Evolutionary conservation across 139 green algal genomes (phyloP), one percentile per base, ranked within the genome.

Genomic region (Chlorella sp.): DNA sequence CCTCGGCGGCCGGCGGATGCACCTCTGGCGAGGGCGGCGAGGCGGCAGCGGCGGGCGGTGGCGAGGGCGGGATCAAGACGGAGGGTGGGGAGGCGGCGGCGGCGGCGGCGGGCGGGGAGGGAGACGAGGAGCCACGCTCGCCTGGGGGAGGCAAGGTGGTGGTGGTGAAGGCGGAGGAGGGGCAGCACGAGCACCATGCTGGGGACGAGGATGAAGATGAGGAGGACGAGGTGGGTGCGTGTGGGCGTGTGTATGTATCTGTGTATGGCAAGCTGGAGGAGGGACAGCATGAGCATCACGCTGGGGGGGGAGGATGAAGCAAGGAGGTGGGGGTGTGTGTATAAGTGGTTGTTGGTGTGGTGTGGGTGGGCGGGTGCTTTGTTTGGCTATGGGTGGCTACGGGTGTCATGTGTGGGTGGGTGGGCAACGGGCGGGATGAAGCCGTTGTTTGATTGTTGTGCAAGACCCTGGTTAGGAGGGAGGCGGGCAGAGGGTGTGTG

Each of bases 121-220:
- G 61, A 18, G n/a, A 37, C 53, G 28, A 66, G 71, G 22, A 75
- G 53, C 37, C 60, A 48, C n/a, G 36, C 11, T 84, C 77, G 0
- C 88, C 85, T 1, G 76, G 86, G 1, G 66, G 69, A 0, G 42
- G 39, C 32, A 85, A 57, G 80, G 37, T 90, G 16, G 75, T 73
- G 36, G 90, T 90, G 40, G 53, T 88, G 69, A 82, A 85, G 53
- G 73, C 42, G n/a, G 84, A 93, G 57, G 57, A 83, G 22, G 76
- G 61, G 42, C 39, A 91, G 53, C 39, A 92, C 40, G 57, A 93
- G 34, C 88, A 90, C 34, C 91, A 93, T 34, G 85, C 66, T 24
- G 83, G 81, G n/a, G 77, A 91, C 7, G 91, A 90, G 37, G 91
- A 91, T 1, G 90, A 89, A 12, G 92, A 94, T 34, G 91, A 94